These are phyloP conservation scores for Beta lomatogona DNA, from an alignment of 179 eudicot genomes.

Conservation along the genomic window DNA sequence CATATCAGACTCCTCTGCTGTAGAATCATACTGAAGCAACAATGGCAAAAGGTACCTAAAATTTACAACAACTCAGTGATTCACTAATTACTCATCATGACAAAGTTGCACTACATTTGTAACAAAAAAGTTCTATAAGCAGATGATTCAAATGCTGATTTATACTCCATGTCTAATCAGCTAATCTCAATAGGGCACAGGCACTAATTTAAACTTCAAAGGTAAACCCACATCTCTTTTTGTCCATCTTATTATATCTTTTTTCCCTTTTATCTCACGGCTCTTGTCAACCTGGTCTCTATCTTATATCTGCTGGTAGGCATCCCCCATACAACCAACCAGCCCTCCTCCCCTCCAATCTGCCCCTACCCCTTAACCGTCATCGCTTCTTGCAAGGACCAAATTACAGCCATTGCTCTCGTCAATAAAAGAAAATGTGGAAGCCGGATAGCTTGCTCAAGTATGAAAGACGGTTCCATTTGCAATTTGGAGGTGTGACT, in stretches of 20 bases:
- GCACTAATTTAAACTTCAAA: not conserved
- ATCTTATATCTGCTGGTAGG: not conserved
- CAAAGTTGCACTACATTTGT: not conserved
- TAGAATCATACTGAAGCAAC: conserved; percentile 94
- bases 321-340: not conserved
- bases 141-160: not conserved
- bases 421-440: too few species aligned
- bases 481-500: too few species aligned
- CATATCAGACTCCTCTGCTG: conserved; percentile 84
- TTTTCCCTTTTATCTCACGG: not conserved
- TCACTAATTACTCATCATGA: conserved; percentile 15
- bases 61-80: conserved; percentile 9
- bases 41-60: conserved; percentile 87
- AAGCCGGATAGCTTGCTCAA: too few species aligned
- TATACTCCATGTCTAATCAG: not conserved
- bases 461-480: too few species aligned
- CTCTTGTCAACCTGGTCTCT: conserved; percentile 7
- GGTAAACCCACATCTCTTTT: not conserved
- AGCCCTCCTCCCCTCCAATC: not conserved
- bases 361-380: not conserved
- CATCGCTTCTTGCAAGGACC: not conserved
- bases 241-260: not conserved
- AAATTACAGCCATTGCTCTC: not conserved
- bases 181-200: not conserved
- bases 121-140: not conserved